phyloP scores from a whole-genome alignment of 805 yeast genomes.

The Saccharomyces cerevisiae region DNA sequence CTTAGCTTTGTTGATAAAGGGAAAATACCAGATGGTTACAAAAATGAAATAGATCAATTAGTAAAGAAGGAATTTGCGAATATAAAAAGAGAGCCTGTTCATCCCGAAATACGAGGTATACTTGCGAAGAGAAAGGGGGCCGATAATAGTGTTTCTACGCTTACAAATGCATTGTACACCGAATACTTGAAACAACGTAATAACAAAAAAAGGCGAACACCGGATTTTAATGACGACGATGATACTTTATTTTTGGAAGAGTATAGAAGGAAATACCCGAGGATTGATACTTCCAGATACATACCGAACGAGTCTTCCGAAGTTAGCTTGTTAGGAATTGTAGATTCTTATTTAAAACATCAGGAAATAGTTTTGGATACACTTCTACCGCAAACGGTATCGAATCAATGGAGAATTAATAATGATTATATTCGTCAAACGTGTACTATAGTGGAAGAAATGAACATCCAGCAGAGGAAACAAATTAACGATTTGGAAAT shows the following conservation, averaged over 20 bases:
- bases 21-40: background rate
- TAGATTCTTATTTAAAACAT: conserved; percentile 27
- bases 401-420: conserved; percentile 33
- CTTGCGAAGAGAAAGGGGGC: background rate
- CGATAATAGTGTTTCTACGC: background rate
- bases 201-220: conserved; percentile 3
- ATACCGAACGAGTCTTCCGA: conserved; percentile 10
- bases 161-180: background rate
- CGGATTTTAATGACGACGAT: conserved; percentile 6
- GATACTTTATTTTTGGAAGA: conserved; percentile 5
- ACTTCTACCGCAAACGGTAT: conserved; percentile 29
- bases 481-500: conserved; percentile 37
- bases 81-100: conserved; percentile 5
- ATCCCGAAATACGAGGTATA: conserved; percentile 11
- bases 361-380: conserved; percentile 32
- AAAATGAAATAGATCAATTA: conserved; percentile 6
- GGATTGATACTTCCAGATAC: conserved; percentile 31
- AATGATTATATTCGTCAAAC: conserved; percentile 20
- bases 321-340: conserved; percentile 17
- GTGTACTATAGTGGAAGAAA: conserved; percentile 22
- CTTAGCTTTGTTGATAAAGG: conserved; percentile 11
- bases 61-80: conserved; percentile 13
- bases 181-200: background rate
- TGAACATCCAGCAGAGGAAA: conserved; percentile 33
- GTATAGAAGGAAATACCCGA: conserved; percentile 7